Conservation (phyloP, 139 green algal species). For the Chlamydomonas incerta region DNA sequence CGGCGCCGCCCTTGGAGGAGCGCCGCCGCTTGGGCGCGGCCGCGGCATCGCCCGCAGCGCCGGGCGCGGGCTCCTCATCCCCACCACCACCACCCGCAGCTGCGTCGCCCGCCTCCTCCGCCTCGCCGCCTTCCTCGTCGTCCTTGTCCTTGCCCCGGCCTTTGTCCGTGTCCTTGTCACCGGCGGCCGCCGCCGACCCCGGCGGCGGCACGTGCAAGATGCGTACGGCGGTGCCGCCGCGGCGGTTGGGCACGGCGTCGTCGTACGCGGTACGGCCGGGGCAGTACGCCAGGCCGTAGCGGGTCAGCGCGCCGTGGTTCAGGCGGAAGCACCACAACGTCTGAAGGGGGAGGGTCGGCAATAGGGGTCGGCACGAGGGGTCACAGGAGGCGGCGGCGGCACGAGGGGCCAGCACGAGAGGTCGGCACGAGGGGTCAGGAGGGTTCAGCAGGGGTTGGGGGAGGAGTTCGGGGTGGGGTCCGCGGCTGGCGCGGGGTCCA, state of each 20-base stretch:
- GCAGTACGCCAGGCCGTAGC: neutral
- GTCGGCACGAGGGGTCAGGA: no score
- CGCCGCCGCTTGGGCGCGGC: neutral
- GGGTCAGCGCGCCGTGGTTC: no score
- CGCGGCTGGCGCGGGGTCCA: no score
- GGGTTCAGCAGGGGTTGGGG: no score
- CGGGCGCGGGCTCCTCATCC: neutral
- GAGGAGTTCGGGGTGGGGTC: no score
- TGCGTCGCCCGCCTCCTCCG: neutral
- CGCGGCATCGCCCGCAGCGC: neutral
- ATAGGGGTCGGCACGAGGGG: no score
- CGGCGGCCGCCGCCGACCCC: neutral
- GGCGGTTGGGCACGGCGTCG: neutral
- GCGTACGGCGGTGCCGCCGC: neutral
- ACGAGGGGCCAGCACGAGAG: no score
- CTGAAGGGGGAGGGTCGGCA: no score
- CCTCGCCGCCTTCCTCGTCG: neutral
- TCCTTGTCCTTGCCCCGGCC: no score
- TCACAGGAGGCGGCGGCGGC: no score
- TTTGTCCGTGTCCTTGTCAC: no score
- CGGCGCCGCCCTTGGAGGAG: no score
- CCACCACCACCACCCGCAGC: neutral
- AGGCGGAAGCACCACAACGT: neutral
- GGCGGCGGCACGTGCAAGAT: neutral
- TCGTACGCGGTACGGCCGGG: neutral